phyloP scores from a whole-genome alignment of 345 rosid genomes.

The Citrus trifoliata region DNA sequence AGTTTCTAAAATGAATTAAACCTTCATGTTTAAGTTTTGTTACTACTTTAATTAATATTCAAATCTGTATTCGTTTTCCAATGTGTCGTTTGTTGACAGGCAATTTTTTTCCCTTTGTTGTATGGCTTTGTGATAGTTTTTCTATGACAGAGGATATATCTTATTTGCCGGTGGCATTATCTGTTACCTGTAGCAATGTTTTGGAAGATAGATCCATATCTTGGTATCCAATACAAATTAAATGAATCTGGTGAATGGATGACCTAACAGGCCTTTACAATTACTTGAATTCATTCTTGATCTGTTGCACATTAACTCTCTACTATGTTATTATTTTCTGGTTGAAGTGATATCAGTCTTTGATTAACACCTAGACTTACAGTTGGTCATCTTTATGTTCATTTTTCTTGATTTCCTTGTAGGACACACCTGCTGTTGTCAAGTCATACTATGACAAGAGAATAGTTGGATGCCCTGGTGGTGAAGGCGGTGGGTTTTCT shows the following conservation, averaged over 20 bases:
- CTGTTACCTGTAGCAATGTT: neutral
- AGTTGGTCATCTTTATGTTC: neutral
- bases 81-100: neutral
- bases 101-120: neutral
- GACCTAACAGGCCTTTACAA: neutral
- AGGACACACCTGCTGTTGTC: constrained; percentile 78
- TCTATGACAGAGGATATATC: neutral
- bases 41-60: neutral
- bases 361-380: neutral
- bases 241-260: neutral
- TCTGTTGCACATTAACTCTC: neutral
- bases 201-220: neutral
- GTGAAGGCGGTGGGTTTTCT: constrained; percentile 64
- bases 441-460: constrained; percentile 75
- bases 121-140: neutral
- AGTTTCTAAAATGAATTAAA: neutral
- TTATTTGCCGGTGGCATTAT: neutral
- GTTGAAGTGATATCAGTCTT: neutral
- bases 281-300: neutral
- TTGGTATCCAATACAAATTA: neutral
- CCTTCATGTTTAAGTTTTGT: neutral
- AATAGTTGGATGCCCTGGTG: constrained; percentile 90
- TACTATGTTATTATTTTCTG: neutral
- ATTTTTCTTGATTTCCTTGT: constrained; percentile 8
- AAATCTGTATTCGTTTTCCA: neutral